These are phyloP conservation scores for Bjerkandera adusta DNA, from an alignment of 1,284 basidiomycete species.

Conservation along the genomic window DNA sequence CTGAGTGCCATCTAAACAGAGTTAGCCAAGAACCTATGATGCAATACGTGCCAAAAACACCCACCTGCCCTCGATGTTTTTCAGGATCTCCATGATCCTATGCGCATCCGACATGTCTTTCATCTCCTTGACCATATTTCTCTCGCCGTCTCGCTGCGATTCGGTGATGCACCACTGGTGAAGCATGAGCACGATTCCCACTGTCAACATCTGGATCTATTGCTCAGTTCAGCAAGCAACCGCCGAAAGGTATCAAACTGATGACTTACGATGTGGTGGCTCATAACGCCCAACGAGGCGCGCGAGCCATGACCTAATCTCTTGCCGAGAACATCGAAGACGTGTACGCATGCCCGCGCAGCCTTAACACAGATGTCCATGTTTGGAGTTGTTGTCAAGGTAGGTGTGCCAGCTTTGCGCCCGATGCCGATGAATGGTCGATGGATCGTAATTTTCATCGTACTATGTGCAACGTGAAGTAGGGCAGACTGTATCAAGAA, in stretches of 20 bases:
- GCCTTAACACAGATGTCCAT: conserved; percentile 85
- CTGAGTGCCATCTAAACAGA: conserved; percentile 41
- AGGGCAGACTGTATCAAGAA: conserved; percentile 72
- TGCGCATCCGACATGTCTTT: conserved; percentile 66
- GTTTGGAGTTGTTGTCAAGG: conserved; percentile 62
- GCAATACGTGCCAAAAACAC: conserved; percentile 4
- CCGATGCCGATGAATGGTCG: conserved; percentile 79
- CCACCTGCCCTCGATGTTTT: conserved; percentile 44
- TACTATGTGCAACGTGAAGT: conserved; percentile 69
- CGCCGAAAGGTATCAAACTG: not conserved
- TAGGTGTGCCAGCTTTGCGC: conserved; percentile 39
- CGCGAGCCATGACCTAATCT: conserved; percentile 22
- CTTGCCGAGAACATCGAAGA: conserved; percentile 54
- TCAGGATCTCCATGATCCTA: conserved; percentile 56
- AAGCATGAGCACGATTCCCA: conserved; percentile 62
- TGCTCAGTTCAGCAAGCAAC: not conserved
- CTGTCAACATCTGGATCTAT: conserved; percentile 47
- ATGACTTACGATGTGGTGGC: conserved; percentile 15
- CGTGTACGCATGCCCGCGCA: conserved; percentile 72
- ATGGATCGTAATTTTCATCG: conserved; percentile 77
- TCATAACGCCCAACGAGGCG: conserved; percentile 15
- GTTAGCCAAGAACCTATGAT: not conserved
- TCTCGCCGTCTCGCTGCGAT: conserved; percentile 15
- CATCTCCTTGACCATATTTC: conserved; percentile 44
- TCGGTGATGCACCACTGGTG: conserved; percentile 66